Conservation (phyloP, 106 monocot genomes). For the Platanthera zijinensis region DNA sequence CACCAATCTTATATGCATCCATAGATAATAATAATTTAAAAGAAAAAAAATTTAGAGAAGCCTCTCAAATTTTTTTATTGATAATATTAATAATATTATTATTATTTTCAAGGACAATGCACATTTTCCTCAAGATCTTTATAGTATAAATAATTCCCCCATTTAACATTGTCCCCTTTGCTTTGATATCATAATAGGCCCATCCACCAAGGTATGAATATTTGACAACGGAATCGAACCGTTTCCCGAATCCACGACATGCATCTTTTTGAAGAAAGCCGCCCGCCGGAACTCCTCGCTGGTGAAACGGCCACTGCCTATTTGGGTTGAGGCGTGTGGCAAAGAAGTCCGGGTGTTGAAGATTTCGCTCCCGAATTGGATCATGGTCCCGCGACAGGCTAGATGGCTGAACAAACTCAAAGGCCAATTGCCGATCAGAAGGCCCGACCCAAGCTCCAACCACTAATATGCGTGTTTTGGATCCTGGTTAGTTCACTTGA, state of each 20-base stretch:
- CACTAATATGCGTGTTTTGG: conserved; percentile 69
- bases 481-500: conserved; percentile 22
- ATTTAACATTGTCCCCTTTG: conserved; percentile 29
- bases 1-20: too few relatives aligned
- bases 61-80: too few relatives aligned
- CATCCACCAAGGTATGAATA: conserved; percentile 39
- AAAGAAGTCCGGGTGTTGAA: conserved; percentile 32
- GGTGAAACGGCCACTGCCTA: conserved; percentile 68
- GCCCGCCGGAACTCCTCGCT: conserved; percentile 47
- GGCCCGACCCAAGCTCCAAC: conserved; percentile 51
- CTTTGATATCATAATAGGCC: conserved; percentile 38
- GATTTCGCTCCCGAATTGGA: conserved; percentile 63
- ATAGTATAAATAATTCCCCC: conserved; percentile 71
- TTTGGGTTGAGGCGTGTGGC: conserved; percentile 50
- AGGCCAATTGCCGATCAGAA: conserved; percentile 65
- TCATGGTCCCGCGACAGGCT: conserved; percentile 45
- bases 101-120: conserved; percentile 31
- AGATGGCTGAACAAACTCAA: conserved; percentile 57
- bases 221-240: conserved; percentile 29
- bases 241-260: conserved; percentile 63
- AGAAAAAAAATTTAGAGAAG: too few relatives aligned
- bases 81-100: too few relatives aligned
- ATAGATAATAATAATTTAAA: too few relatives aligned
- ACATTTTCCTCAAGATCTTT: conserved; percentile 50
- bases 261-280: conserved; percentile 45